phyloP scores from a whole-genome alignment of 805 yeast genomes.

The Maudiozyma barnettii region DNA sequence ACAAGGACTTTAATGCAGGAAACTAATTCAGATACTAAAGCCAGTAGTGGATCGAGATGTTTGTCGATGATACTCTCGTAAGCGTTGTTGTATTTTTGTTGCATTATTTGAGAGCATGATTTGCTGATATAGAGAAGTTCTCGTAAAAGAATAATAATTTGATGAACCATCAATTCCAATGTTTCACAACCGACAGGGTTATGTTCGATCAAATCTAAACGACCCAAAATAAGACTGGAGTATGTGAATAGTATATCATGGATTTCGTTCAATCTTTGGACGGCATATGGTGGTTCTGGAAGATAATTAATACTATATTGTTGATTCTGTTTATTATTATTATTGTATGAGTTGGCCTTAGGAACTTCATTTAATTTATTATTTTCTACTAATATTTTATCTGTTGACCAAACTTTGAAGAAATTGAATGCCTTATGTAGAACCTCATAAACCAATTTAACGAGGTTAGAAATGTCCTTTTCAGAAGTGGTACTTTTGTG shows the following conservation, averaged over 20 bases:
- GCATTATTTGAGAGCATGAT: slow-evolving; percentile 32
- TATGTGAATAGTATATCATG: slow-evolving; percentile 51
- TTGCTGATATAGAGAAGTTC: slow-evolving; percentile 57
- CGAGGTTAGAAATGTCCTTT: slow-evolving; percentile 51
- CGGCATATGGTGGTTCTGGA: slow-evolving; percentile 48
- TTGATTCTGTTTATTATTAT: neutral
- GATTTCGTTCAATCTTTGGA: slow-evolving; percentile 54
- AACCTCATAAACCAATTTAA: slow-evolving; percentile 57
- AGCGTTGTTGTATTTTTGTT: slow-evolving; percentile 22
- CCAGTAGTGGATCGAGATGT: slow-evolving; percentile 47
- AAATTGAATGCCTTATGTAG: slow-evolving; percentile 54
- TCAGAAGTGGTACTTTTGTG: slow-evolving; percentile 54
- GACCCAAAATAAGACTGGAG: slow-evolving; percentile 59
- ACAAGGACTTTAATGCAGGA: slow-evolving; percentile 56
- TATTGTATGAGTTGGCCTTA: neutral
- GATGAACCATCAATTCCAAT: slow-evolving; percentile 58
- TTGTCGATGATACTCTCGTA: slow-evolving; percentile 28
- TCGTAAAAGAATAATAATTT: slow-evolving; percentile 51
- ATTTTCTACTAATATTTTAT: slow-evolving; percentile 39
- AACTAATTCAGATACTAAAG: slow-evolving; percentile 56
- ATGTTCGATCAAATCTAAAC: slow-evolving; percentile 68
- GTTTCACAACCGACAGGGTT: slow-evolving; percentile 61
- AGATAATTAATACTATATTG: slow-evolving; percentile 1
- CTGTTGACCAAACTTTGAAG: slow-evolving; percentile 63
- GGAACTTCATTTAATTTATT: slow-evolving; percentile 8